Base-by-base conservation (phyloP, 768 basidiomycete genomes). In the Lepiota brunneoincarnata region DNA sequence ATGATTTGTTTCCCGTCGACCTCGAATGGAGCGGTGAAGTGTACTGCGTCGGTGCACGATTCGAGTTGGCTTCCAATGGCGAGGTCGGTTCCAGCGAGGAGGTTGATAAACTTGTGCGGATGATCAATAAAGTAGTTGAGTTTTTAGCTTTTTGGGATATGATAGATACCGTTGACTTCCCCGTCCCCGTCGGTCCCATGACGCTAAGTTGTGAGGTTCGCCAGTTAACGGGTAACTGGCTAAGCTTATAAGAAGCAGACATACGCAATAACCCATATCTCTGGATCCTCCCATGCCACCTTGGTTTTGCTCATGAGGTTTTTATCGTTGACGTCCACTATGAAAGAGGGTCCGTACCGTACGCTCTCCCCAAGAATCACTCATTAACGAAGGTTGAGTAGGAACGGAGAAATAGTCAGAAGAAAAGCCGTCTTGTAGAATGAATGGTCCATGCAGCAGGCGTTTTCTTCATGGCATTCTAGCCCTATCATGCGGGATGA, bases 11-110 rank as follows among this genome's bases (percentile, higher is more conserved):
- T 65, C 2, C 73, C 77, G 37, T 77, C 73, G 10, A 81, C 61
- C 21, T 66, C 57, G 59, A 83, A 80, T 0, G 76, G 66, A 7
- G 69, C 56, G 0, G 77, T 69, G 3, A 72, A 64, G 49, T 76
- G 70, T 1, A 84, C 75, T 9, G 67, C 67, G 41, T 63, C 68
- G 0, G 83, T 84, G 57, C 79, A 83, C 14, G 82, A 84, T 49
- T 75, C 67, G 26, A 82, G 66, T 3, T 73, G 72, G 4, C 61
- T 63, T 18, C 80, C 79, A 14, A 83, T 73, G 12, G 67, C 67
- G 18, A 83, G 60, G 37, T 69, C 61, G 9, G 79, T 78, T 10
- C 77, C 79, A 59, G 80, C 83, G 43, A 74, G 67, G 5, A 73
- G 60, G 57, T 83, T 83, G 63, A 83, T 78, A 51, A 84, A 82